Evolutionary conservation across 176 grass and related monocot genomes (phyloP), one percentile per base, ranked within the genome.

Genomic region (Aegilops bicornis): DNA sequence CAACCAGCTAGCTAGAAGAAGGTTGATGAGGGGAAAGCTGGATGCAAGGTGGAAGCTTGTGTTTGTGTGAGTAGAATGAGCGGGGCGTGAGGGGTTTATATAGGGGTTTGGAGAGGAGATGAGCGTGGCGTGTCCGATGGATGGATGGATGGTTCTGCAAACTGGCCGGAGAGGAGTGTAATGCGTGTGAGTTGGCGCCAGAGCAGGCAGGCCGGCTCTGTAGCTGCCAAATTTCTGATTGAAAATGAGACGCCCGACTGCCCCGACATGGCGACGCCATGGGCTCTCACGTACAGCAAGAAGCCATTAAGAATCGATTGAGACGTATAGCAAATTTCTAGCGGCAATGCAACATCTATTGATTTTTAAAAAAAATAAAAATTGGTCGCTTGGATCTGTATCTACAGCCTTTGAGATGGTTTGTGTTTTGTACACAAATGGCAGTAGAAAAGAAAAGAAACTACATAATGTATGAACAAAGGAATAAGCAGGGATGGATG

Each of bases 121-220:
- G 19, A 63, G 2, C 42, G 10, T 0, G 39, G 39, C 42, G 42
- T 43, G 42, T 10, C 42, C 33, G 33, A 35, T 35, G 2, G 8
- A 69, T n/a, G 0, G 22, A 2, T 69, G 84, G 84, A 88, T 88
- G 92, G 64, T 68, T 40, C 77, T 35, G 33, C 33, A 5, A 6
- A 35, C 33, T 35, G 33, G 33, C 33, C 33, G 5, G 5, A 35
- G 33, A 35, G 33, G 33, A 35, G 54, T 9, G 73, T 81, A 50
- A 83, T 85, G 85, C 75, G 86, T 8, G 64, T 82, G 86, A 90
- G 87, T 92, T 92, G 94, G 94, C 89, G 50, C 81, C 89, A 90
- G 94, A 80, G 56, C 43, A 59, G 58, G 1, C n/a, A 24, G 74
- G 52, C 22, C 79, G 39, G 58, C 63, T 5, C 27, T 23, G 32